A percentile compares a stretch with the other conserved stretches of the same genome.
phyloP scores from a whole-genome alignment of 257 asterid species.

The Fraxinus pennsylvanica region DNA sequence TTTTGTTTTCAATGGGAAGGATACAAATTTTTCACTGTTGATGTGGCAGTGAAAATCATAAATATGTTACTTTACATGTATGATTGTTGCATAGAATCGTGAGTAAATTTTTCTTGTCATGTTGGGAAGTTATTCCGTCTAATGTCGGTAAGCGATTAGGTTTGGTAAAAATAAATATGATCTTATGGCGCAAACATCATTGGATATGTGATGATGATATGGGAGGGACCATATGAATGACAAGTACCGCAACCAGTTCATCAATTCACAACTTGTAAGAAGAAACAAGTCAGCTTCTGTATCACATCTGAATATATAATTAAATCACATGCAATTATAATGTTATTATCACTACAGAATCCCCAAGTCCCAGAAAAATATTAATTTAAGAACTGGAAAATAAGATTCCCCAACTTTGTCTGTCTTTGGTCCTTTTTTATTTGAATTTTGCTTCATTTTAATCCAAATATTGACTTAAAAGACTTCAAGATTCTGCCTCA shows the following conservation, averaged over 20 bases:
- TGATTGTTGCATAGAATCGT: too few species aligned
- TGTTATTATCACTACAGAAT: slow-evolving; percentile 22
- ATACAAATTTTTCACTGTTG: too few species aligned
- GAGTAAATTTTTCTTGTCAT: too few species aligned
- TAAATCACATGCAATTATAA: slow-evolving; percentile 33
- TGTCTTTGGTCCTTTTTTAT: slow-evolving; percentile 19
- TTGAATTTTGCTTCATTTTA: slow-evolving; percentile 21
- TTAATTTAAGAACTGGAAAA: slow-evolving; percentile 31
- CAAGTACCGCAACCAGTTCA: background rate
- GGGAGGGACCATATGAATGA: background rate
- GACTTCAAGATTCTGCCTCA: slow-evolving; percentile 36
- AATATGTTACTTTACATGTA: too few species aligned
- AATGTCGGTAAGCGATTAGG: too few species aligned
- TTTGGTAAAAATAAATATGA: background rate
- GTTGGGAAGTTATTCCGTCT: too few species aligned
- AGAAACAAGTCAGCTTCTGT: slow-evolving; percentile 31
- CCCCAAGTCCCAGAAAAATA: slow-evolving; percentile 25
- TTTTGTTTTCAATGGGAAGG: too few species aligned
- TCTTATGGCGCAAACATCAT: background rate
- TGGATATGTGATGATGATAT: background rate
- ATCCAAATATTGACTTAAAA: slow-evolving; percentile 25
- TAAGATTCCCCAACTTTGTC: slow-evolving; percentile 58
- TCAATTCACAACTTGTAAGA: slow-evolving; percentile 24
- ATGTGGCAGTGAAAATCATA: too few species aligned
- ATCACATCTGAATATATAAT: slow-evolving; percentile 17